Percentiles rank a stretch among this genome's conserved stretches.
phyloP scores from a whole-genome alignment of 441 rosid species.

The Melastoma candidum region DNA sequence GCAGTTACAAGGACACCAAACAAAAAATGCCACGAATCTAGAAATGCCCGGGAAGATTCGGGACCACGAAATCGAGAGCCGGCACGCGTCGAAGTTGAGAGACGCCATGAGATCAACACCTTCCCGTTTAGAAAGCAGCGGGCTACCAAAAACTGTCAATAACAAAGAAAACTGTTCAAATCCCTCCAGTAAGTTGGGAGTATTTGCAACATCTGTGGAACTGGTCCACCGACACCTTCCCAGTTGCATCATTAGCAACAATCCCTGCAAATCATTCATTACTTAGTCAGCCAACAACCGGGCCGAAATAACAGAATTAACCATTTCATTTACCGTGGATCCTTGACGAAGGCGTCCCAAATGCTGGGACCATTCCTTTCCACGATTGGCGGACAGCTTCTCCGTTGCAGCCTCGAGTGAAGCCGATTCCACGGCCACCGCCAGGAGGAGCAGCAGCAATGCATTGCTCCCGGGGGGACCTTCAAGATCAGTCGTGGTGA shows the following conservation, averaged over 20 bases:
- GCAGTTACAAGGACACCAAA: not conserved
- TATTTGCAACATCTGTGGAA: slow-evolving; percentile 52
- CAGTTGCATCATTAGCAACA: slow-evolving; percentile 58
- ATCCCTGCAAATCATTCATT: slow-evolving; percentile 31
- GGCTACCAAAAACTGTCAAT: no score
- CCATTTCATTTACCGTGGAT: slow-evolving; percentile 41
- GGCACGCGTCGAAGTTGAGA: slow-evolving; percentile 78
- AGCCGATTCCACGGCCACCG: slow-evolving; percentile 10
- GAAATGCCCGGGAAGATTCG: slow-evolving; percentile 80
- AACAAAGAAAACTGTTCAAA: no score
- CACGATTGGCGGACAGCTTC: no score
- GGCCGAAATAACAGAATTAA: no score
- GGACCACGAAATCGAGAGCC: slow-evolving; percentile 95
- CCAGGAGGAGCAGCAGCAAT: not conserved
- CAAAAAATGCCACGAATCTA: not conserved
- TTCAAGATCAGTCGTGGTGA: no score
- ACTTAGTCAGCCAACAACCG: no score
- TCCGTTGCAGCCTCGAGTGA: not conserved
- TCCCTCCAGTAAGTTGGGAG: no score
- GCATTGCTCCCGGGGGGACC: no score
- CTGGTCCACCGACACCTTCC: slow-evolving; percentile 76
- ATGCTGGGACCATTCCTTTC: slow-evolving; percentile 63
- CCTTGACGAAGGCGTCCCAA: slow-evolving; percentile 73
- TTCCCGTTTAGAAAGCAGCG: no score
- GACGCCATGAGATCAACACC: slow-evolving; percentile 49